A percentile compares a stretch with the other conserved stretches of the same genome.
phyloP scores from a whole-genome alignment of 176 grass and related monocot species.

The Zea luxurians region DNA sequence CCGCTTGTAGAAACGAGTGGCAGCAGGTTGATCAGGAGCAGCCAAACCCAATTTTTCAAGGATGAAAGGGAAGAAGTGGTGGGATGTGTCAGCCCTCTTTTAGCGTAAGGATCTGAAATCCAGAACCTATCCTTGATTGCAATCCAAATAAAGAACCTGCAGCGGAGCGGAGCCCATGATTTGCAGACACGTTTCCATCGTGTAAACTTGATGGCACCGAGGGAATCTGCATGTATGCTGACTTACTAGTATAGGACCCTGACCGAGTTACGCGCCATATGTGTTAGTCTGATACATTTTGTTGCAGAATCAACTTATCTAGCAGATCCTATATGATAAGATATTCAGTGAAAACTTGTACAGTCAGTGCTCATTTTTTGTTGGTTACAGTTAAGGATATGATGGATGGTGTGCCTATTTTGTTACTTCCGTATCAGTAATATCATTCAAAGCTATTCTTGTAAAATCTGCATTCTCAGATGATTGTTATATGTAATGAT shows the following conservation, averaged over 20 bases:
- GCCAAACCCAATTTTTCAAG: not conserved
- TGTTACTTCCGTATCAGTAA: not conserved
- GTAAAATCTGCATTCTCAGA: conserved; percentile 6
- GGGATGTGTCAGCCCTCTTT: not conserved
- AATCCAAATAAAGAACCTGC: not conserved
- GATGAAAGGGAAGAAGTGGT: not conserved
- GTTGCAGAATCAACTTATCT: not conserved
- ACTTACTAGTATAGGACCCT: not conserved
- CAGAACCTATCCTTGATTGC: not conserved
- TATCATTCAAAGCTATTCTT: not conserved
- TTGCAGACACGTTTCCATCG: not conserved
- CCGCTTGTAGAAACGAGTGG: not conserved
- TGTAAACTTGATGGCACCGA: not conserved
- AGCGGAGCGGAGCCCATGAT: not conserved
- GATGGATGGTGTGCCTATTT: not conserved
- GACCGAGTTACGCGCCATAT: not conserved
- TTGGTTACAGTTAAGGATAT: not conserved
- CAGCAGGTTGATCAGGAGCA: not conserved
- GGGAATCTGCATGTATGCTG: not conserved
- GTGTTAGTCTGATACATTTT: not conserved
- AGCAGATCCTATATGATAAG: not conserved
- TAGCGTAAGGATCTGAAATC: not conserved
- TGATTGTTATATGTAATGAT: not conserved
- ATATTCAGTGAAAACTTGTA: not conserved
- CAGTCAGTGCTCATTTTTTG: not conserved